A percentile compares a stretch with the other conserved stretches of the same genome.
phyloP scores from a whole-genome alignment of 345 rosid genomes.

The Noccaea caerulescens region DNA sequence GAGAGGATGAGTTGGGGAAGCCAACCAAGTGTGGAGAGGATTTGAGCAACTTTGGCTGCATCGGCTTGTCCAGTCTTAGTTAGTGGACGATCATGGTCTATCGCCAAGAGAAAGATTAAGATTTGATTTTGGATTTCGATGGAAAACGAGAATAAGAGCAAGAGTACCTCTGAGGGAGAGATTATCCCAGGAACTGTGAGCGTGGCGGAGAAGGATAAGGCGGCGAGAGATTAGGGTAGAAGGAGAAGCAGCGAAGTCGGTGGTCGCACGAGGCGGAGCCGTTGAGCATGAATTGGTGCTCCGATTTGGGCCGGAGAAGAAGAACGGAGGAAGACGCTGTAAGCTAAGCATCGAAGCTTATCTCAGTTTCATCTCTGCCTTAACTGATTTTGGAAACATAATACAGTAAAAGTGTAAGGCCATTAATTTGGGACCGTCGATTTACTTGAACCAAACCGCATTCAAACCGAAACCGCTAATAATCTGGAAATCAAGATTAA shows the following conservation, averaged over 20 bases:
- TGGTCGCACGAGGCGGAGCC: slow-evolving; percentile 14
- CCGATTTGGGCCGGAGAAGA: slow-evolving; percentile 27
- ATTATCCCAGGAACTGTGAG: slow-evolving; percentile 83
- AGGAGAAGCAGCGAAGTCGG: slow-evolving; percentile 27
- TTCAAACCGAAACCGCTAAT: too few species aligned
- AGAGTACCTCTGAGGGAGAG: slow-evolving; percentile 66
- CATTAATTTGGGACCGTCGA: too few species aligned
- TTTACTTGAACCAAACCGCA: too few species aligned
- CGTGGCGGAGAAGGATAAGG: slow-evolving; percentile 92
- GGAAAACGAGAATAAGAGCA: not conserved
- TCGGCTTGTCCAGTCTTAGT: slow-evolving; percentile 66
- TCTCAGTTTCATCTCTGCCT: slow-evolving; percentile 17
- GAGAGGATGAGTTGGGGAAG: slow-evolving; percentile 83
- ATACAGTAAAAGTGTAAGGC: too few species aligned
- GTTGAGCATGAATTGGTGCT: slow-evolving; percentile 23
- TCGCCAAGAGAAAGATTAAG: not conserved
- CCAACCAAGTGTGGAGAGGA: slow-evolving; percentile 82
- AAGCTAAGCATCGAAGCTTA: slow-evolving; percentile 35
- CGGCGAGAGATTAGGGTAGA: slow-evolving; percentile 62
- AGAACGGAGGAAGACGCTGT: slow-evolving; percentile 25
- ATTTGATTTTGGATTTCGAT: not conserved
- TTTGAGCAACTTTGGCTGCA: slow-evolving; percentile 65
- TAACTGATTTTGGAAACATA: slow-evolving; percentile 13
- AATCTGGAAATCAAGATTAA: too few species aligned
- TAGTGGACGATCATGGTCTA: slow-evolving; percentile 94